A percentile compares a stretch with the other conserved stretches of the same genome.
phyloP scores from a whole-genome alignment of 768 basidiomycete genomes.

The Boletus edulis region DNA sequence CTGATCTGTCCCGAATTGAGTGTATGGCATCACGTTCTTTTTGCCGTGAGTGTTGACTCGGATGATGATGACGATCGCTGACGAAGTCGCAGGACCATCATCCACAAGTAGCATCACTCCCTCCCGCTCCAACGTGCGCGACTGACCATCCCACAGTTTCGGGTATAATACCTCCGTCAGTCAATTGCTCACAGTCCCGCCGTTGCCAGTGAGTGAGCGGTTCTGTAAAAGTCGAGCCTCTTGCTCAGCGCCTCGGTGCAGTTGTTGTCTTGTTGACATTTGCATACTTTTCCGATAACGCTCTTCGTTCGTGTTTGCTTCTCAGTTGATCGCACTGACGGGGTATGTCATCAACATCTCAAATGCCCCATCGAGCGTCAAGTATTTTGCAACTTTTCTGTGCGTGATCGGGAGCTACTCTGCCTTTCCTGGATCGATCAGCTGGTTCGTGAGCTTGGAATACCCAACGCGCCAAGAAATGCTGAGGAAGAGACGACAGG shows the following conservation, averaged over 20 bases:
- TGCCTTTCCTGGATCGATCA: background rate
- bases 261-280: background rate
- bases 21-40: conserved; percentile 1
- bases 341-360: conserved; percentile 3
- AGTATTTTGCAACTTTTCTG: conserved; percentile 3
- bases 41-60: background rate
- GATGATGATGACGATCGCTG: background rate
- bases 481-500: background rate
- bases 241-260: background rate
- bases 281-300: background rate
- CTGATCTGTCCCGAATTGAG: background rate
- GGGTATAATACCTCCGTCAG: background rate
- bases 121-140: too few species aligned
- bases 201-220: background rate
- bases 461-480: too few species aligned
- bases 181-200: background rate
- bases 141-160: background rate
- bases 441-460: background rate
- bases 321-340: background rate
- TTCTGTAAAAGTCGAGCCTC: too few species aligned
- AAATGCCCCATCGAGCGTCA: background rate
- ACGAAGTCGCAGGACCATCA: conserved; percentile 1
- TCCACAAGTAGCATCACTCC: background rate
- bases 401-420: background rate
- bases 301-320: background rate